phyloP scores from a whole-genome alignment of 2,329 filamentous ascomycete species.

The Sarocladium brachiariae region DNA sequence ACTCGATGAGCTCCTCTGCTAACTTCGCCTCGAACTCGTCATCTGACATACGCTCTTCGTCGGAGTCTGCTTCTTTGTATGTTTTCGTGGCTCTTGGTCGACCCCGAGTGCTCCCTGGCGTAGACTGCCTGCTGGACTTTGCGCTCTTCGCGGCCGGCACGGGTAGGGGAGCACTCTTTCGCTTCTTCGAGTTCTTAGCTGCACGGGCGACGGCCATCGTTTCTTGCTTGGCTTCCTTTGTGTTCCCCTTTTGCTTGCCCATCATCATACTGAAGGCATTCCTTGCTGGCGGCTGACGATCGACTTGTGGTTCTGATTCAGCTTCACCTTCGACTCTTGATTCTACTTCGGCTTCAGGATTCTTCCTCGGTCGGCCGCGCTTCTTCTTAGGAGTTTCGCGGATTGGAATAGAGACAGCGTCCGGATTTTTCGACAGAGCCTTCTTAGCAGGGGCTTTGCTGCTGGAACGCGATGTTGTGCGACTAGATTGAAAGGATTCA shows the following conservation, averaged over 20 bases:
- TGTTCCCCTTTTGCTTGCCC: constrained; percentile 30
- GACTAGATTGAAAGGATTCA: constrained; percentile 20
- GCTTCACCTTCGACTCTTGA: neutral
- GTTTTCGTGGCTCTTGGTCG: constrained; percentile 44
- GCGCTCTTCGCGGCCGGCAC: constrained; percentile 55
- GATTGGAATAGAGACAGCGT: constrained; percentile 25
- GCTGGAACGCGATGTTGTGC: constrained; percentile 17
- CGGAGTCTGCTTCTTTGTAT: constrained; percentile 51
- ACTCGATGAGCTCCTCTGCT: constrained; percentile 50
- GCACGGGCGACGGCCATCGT: constrained; percentile 10
- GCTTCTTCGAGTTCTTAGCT: constrained; percentile 19
- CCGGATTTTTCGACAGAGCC: constrained; percentile 2
- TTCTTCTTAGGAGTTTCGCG: constrained; percentile 29
- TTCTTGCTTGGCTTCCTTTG: constrained; percentile 14
- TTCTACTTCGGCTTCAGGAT: neutral
- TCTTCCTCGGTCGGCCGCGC: constrained; percentile 6
- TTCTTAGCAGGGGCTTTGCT: constrained; percentile 6
- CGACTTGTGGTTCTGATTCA: neutral
- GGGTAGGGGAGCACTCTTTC: constrained; percentile 23
- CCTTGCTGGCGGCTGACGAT: constrained; percentile 12
- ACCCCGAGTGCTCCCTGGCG: constrained; percentile 52
- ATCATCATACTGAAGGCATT: constrained; percentile 52
- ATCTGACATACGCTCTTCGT: constrained; percentile 64
- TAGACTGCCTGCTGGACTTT: constrained; percentile 69
- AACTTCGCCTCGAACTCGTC: constrained; percentile 77